Percentiles rank a stretch among this genome's conserved stretches.
Conservation (phyloP, 495 filamentous ascomycete species). For the Aspergillus taichungensis region DNA sequence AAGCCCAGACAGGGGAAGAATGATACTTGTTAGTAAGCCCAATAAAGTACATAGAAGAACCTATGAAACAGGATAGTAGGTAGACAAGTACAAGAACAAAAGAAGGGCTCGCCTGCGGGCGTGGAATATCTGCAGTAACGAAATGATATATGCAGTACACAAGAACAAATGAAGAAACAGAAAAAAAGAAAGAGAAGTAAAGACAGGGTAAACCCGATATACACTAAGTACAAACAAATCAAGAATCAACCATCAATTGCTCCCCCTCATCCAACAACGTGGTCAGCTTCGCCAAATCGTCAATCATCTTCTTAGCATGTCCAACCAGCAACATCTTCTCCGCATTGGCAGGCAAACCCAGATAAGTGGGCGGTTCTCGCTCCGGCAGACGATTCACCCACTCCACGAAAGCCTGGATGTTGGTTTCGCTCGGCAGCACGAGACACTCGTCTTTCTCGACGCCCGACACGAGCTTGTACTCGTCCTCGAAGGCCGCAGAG, state of each 20-base stretch:
- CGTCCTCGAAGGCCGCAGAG: slow-evolving; percentile 79
- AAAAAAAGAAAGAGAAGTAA: neutral
- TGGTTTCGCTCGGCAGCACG: slow-evolving; percentile 67
- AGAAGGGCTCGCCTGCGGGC: slow-evolving; percentile 16
- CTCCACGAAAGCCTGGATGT: slow-evolving; percentile 74
- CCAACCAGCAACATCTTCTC: slow-evolving; percentile 93
- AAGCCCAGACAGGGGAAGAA: too few relatives aligned
- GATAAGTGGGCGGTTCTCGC: slow-evolving; percentile 90
- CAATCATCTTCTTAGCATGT: slow-evolving; percentile 76
- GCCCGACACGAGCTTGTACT: slow-evolving; percentile 75
- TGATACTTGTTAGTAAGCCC: too few relatives aligned
- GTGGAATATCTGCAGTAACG: slow-evolving; percentile 3
- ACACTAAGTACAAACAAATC: slow-evolving; percentile 3
- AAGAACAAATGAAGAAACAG: slow-evolving; percentile 5
- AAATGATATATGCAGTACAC: slow-evolving; percentile 1
- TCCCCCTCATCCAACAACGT: slow-evolving; percentile 89
- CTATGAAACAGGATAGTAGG: slow-evolving; percentile 11
- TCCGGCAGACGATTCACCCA: slow-evolving; percentile 93
- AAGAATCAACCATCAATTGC: slow-evolving; percentile 70
- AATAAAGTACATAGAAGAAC: neutral
- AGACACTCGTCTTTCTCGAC: slow-evolving; percentile 54
- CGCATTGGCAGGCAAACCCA: slow-evolving; percentile 92
- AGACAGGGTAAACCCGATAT: slow-evolving; percentile 3
- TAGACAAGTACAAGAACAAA: slow-evolving; percentile 10
- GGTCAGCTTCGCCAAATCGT: slow-evolving; percentile 72